These are phyloP conservation scores for Colletotrichum sp. DNA, from an alignment of 2,329 filamentous ascomycete species.

Conservation along the genomic window DNA sequence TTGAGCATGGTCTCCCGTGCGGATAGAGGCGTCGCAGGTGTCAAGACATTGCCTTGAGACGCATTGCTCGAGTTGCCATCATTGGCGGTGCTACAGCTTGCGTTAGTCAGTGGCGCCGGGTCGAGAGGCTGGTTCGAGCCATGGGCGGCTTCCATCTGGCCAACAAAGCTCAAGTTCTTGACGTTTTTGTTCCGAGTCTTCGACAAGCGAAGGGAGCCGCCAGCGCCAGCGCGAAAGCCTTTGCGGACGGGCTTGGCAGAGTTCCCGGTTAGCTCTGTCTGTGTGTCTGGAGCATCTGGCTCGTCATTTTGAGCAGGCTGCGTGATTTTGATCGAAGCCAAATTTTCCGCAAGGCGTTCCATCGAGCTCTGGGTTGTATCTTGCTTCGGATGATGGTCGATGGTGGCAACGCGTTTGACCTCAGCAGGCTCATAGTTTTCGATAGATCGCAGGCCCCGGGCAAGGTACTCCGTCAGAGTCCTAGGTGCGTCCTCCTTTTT, in stretches of 20 bases:
- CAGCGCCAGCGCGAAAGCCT: conserved; percentile 31
- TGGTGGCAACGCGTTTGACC: not conserved
- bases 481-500: not conserved
- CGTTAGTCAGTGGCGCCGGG: not conserved
- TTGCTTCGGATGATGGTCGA: not conserved
- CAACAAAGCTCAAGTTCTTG: not conserved
- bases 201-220: conserved; percentile 37
- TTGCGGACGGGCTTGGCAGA: not conserved
- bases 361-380: not conserved
- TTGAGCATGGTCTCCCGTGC: not conserved
- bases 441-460: not conserved
- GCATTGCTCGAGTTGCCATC: not conserved
- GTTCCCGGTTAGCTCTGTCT: not conserved
- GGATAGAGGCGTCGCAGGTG: not conserved
- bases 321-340: not conserved
- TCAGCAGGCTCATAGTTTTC: not conserved
- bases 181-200: conserved; percentile 32
- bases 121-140: not conserved
- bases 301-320: not conserved
- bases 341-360: not conserved
- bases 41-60: not conserved
- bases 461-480: not conserved
- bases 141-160: no score
- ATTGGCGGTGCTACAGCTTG: not conserved
- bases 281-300: not conserved